Conservation (phyloP, 1,139 yeast genomes). For the Pichia sp. region DNA sequence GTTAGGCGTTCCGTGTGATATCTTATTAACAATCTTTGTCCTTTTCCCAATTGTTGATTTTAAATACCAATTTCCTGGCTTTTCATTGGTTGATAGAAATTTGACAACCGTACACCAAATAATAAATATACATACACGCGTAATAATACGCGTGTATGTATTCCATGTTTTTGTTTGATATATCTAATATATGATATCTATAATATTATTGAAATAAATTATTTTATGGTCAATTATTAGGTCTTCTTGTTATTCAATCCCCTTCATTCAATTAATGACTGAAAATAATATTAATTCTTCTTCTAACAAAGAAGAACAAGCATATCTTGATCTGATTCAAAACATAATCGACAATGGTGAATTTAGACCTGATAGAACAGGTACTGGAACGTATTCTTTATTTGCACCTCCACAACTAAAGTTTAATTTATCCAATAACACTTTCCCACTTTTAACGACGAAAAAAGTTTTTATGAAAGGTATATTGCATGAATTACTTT, state of each 20-base stretch:
- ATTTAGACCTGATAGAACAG: constrained; percentile 90
- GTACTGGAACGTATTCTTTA: constrained; percentile 86
- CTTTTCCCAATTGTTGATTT: no score
- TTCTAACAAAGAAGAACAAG: constrained; percentile 60
- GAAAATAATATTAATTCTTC: not conserved
- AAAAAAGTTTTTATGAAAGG: constrained; percentile 89
- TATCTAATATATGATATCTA: no score
- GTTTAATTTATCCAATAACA: constrained; percentile 64
- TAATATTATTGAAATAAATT: no score
- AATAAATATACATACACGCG: not conserved
- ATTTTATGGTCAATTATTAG: no score
- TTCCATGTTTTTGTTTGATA: no score
- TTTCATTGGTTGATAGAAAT: not conserved
- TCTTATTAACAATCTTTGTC: no score
- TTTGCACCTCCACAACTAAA: constrained; percentile 96
- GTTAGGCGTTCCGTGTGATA: no score
- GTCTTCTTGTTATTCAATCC: no score
- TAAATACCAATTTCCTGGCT: not conserved
- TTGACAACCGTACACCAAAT: not conserved
- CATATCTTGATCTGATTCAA: constrained; percentile 76
- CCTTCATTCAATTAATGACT: not conserved
- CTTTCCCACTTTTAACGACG: constrained; percentile 86
- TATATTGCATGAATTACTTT: constrained; percentile 78
- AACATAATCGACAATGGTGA: constrained; percentile 81
- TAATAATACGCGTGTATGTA: not conserved